Evolutionary conservation across 768 basidiomycete species (phyloP), one percentile per base, ranked within the genome.

Genomic region (Udeniomyces megalosporus): DNA sequence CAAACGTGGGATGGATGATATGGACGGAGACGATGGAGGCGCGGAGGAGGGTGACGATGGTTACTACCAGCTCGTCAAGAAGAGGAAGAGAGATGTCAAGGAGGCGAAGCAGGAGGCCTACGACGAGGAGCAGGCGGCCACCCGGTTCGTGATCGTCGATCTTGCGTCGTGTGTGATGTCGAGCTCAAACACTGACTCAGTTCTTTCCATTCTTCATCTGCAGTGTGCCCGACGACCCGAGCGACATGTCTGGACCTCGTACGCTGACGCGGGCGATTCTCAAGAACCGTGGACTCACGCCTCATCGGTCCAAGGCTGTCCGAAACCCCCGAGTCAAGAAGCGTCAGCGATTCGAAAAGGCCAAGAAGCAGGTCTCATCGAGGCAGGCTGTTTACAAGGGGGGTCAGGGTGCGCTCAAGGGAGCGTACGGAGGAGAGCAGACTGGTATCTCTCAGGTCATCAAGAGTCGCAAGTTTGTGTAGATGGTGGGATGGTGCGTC

Each of bases 301-400:
- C 93, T 4, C 82, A 79, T 65, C 82, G 95, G 61, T 77, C 86
- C 47, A 96, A 97, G 75, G 79, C 80, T 60, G 88, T 89, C 42
- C 88, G 92, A 67, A 99, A 99, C 76, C 92, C 93, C 46, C 83
- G 95, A 65, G 91, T 97, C 74, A 97, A 96, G 81, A 99, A 99
- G 74, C 81, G 89, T 35, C 80, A 84, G 75, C 84, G 72, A 45
- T 97, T 84, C 78, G 92, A 92, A 70, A 85, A 95, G 75, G 93
- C 92, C 66, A 88, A 93, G 78, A 90, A 86, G 76, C 89, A 84
- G 75, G 76, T 96, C 15, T 76, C 84, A 31, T 90, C 86, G 26
- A 89, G 91, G 74, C 86, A 88, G 73, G 83, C 91, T 20, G 79
- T 91, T n/a, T 97, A 82, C 81, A 92, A 85, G 72, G 89, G 90